phyloP scores from a whole-genome alignment of 441 rosid species.

The Gossypium gossypioides region DNA sequence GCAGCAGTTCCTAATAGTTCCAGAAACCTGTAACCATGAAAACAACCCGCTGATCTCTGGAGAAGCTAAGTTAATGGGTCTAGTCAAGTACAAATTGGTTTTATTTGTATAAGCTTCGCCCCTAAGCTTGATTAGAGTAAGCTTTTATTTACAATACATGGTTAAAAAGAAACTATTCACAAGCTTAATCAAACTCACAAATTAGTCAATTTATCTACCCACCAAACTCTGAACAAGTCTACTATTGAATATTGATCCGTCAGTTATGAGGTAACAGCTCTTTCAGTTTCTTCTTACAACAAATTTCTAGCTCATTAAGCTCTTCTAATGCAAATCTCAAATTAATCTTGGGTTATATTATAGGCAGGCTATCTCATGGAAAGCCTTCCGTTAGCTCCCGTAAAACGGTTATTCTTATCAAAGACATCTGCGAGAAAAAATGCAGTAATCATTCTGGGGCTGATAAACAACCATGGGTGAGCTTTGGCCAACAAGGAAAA shows the following conservation, averaged over 20 bases:
- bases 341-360: not conserved
- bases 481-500: too few species aligned
- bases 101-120: slow-evolving; percentile 6
- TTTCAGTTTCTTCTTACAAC: not conserved
- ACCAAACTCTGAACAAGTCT: not conserved
- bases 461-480: not conserved
- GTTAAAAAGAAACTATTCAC: not conserved
- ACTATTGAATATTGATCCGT: not conserved
- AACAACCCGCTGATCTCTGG: slow-evolving; percentile 4
- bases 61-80: slow-evolving; percentile 1
- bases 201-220: not conserved
- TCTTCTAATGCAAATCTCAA: not conserved
- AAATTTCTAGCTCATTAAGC: not conserved
- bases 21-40: slow-evolving; percentile 55
- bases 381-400: not conserved
- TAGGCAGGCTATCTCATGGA: not conserved
- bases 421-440: not conserved
- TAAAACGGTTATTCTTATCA: not conserved
- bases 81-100: slow-evolving; percentile 8
- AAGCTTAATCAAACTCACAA: not conserved
- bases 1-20: slow-evolving; percentile 79
- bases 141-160: not conserved
- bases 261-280: not conserved
- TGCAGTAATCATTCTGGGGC: not conserved
- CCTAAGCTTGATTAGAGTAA: not conserved